Evolutionary conservation across 2,329 filamentous ascomycete genomes (phyloP).

Genomic region (Aspergillus spinulosporus): DNA sequence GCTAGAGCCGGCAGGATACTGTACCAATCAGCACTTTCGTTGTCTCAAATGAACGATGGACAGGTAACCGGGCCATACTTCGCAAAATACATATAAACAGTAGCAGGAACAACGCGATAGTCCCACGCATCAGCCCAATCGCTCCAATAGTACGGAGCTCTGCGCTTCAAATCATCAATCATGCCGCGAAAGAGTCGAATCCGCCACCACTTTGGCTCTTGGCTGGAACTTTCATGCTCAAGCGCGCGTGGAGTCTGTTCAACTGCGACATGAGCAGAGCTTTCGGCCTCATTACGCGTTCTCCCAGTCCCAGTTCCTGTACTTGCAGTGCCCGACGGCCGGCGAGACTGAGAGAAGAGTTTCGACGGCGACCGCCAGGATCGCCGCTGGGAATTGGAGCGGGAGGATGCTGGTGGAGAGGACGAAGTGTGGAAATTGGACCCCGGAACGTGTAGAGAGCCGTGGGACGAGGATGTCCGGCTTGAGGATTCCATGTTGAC

Average conservation of each 20-base stretch:
- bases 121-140: conserved; percentile 89
- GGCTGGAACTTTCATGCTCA: background rate
- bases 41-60: background rate
- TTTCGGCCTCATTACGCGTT: background rate
- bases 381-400: conserved; percentile 27
- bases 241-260: background rate
- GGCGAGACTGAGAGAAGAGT: conserved; percentile 6
- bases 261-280: background rate
- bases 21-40: conserved; percentile 3
- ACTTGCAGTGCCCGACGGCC: background rate
- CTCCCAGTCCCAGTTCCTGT: background rate
- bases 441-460: conserved; percentile 16
- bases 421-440: conserved; percentile 32
- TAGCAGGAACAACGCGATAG: conserved; percentile 83
- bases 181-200: conserved; percentile 76
- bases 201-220: conserved; percentile 64
- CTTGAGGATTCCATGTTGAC: conserved; percentile 8
- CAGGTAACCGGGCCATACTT: conserved; percentile 59
- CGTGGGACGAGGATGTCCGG: conserved; percentile 9
- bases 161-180: conserved; percentile 71
- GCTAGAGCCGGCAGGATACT: conserved; percentile 85
- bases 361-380: conserved; percentile 24
- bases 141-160: conserved; percentile 74
- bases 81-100: conserved; percentile 92
- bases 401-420: conserved; percentile 17